Evolutionary conservation across 1,284 basidiomycete genomes (phyloP).

Genomic region (Melanopsichium pennsylvanicum): DNA sequence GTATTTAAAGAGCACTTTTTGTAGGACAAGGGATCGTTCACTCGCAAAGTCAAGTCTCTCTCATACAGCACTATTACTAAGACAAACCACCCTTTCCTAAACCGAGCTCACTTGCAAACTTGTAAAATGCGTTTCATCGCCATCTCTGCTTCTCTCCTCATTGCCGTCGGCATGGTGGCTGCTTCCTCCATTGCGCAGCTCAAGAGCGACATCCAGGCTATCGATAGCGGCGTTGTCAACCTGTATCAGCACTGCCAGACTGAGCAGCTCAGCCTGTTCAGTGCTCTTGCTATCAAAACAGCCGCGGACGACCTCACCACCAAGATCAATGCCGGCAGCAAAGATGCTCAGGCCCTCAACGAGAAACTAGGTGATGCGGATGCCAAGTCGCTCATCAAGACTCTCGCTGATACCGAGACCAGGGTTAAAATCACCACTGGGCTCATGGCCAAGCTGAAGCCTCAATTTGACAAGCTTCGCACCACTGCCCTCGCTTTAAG

Average conservation of each 20-base stretch:
- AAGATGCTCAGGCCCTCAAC: neutral
- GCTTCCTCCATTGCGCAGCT: conserved; percentile 10
- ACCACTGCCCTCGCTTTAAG: neutral
- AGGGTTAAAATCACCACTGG: neutral
- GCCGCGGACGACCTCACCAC: conserved; percentile 7
- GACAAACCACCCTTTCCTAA: no score
- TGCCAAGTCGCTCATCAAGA: conserved; percentile 3
- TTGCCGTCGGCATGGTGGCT: conserved; percentile 1
- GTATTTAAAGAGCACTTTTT: no score
- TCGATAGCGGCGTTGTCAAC: conserved; percentile 2
- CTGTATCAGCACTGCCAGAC: conserved; percentile 8
- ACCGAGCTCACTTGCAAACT: no score
- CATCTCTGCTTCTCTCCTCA: conserved; percentile 7
- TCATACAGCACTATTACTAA: no score
- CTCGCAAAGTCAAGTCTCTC: no score
- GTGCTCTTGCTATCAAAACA: neutral
- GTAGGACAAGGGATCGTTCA: no score
- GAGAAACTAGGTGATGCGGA: conserved; percentile 6
- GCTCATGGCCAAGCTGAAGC: conserved; percentile 9
- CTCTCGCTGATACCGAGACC: conserved; percentile 10
- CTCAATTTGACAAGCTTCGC: conserved; percentile 16
- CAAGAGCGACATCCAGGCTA: conserved; percentile 7
- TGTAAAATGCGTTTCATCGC: no score
- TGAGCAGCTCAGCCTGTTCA: conserved; percentile 2
- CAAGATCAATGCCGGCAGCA: conserved; percentile 1